phyloP scores from a whole-genome alignment of 768 basidiomycete genomes.

The Rhodotorula taiwanensis region DNA sequence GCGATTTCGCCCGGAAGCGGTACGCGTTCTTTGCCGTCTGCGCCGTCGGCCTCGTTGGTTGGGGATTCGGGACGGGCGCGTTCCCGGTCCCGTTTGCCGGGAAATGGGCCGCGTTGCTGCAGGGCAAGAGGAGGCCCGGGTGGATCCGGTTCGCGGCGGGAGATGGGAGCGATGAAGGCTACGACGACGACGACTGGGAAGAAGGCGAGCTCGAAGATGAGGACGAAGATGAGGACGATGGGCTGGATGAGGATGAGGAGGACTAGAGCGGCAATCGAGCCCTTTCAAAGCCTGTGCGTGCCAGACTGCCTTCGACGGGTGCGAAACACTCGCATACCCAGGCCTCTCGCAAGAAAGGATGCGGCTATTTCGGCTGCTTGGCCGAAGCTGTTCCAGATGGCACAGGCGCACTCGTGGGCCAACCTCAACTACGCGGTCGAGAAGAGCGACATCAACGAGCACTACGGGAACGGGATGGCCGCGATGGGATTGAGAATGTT shows the following conservation, averaged over 20 bases:
- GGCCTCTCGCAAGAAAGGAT: too few relatives aligned
- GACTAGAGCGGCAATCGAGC: background rate
- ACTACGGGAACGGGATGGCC: background rate
- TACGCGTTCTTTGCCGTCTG: conserved; percentile 13
- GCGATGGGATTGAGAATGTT: conserved; percentile 20
- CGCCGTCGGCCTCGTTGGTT: conserved; percentile 13
- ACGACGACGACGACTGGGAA: background rate
- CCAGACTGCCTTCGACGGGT: too few relatives aligned
- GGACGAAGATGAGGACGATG: background rate
- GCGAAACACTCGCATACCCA: too few relatives aligned
- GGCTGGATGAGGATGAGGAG: background rate
- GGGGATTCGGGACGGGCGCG: conserved; percentile 32
- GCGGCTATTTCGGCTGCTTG: too few relatives aligned
- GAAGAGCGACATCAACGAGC: conserved; percentile 17
- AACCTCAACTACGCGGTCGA: conserved; percentile 17
- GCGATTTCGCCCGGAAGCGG: conserved; percentile 10
- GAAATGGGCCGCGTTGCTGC: background rate
- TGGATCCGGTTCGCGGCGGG: background rate
- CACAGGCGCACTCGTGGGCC: background rate
- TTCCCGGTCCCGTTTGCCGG: conserved; percentile 20
- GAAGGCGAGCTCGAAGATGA: conserved; percentile 12
- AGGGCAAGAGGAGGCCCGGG: background rate
- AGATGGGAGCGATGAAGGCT: background rate
- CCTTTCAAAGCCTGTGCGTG: too few relatives aligned
- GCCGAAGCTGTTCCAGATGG: too few relatives aligned